These are phyloP conservation scores for Neofusicoccum cordaticola DNA, from an alignment of 2,329 filamentous ascomycete genomes.

Conservation along the genomic window DNA sequence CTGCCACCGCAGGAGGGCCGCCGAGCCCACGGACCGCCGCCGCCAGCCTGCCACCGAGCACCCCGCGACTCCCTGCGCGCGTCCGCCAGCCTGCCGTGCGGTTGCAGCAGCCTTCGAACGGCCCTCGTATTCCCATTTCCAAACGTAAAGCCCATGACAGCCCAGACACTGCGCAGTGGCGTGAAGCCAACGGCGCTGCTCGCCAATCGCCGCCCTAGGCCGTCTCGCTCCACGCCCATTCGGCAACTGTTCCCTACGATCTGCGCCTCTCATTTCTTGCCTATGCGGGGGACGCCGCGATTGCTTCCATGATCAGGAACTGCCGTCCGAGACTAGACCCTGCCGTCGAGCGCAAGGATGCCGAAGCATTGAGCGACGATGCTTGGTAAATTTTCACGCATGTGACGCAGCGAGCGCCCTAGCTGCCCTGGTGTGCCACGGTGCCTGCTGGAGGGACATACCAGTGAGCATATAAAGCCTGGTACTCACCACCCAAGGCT, in stretches of 20 bases:
- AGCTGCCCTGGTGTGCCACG: no score
- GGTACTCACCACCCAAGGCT: neutral
- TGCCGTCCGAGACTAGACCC: constrained; percentile 10
- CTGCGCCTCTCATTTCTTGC: constrained; percentile 26
- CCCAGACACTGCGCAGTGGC: neutral
- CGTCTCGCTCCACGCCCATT: neutral
- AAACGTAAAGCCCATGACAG: neutral
- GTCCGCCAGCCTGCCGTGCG: neutral
- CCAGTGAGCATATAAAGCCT: constrained; percentile 19
- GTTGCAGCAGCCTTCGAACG: neutral
- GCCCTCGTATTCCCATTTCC: neutral
- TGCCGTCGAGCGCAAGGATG: neutral
- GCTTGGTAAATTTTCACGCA: constrained; percentile 19
- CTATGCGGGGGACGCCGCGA: constrained; percentile 21
- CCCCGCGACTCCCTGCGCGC: no score
- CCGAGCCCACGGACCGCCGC: no score
- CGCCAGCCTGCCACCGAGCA: no score
- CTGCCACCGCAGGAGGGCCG: no score
- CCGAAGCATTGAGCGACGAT: constrained; percentile 19
- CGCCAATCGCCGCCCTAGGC: constrained; percentile 2
- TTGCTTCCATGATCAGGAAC: constrained; percentile 17
- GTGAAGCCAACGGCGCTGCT: neutral
- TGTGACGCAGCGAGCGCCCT: constrained; percentile 5
- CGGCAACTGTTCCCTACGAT: constrained; percentile 26
- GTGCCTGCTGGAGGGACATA: neutral